Percentiles rank a stretch among this genome's conserved stretches.
These are phyloP conservation scores for Tranzscheliella williamsii DNA, from an alignment of 1,284 basidiomycete species.

Conservation along the genomic window DNA sequence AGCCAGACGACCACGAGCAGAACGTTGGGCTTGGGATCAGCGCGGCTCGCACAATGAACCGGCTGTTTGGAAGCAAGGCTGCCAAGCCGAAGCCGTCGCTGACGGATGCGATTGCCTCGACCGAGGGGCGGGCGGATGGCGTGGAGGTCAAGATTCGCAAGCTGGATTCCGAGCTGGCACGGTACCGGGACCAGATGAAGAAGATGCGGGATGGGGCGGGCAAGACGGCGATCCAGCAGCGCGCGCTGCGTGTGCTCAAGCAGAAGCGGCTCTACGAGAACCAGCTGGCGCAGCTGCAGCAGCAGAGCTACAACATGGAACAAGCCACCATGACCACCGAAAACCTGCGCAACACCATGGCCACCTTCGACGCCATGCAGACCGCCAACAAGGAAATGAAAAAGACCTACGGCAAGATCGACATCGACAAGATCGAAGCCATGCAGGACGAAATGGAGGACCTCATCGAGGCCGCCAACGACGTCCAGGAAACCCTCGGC, in stretches of 20 bases:
- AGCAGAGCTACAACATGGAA: slow-evolving; percentile 99
- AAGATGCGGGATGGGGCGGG: slow-evolving; percentile 92
- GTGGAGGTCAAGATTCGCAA: slow-evolving; percentile 98
- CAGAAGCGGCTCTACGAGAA: slow-evolving; percentile 96
- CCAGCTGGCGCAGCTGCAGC: slow-evolving; percentile 85
- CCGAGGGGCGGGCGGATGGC: slow-evolving; percentile 82
- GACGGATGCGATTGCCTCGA: slow-evolving; percentile 89
- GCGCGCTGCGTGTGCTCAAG: slow-evolving; percentile 89
- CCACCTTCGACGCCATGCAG: slow-evolving; percentile 98
- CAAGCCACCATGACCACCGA: slow-evolving; percentile 93
- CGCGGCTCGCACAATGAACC: slow-evolving; percentile 62
- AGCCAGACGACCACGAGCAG: too few species aligned
- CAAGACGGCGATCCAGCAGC: slow-evolving; percentile 91
- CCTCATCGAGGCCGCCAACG: slow-evolving; percentile 92
- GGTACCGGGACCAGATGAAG: slow-evolving; percentile 95
- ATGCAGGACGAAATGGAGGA: slow-evolving; percentile 86
- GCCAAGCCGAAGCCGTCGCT: slow-evolving; percentile 75
- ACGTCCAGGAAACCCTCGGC: slow-evolving; percentile 91
- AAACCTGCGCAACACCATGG: slow-evolving; percentile 99
- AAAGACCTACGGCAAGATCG: slow-evolving; percentile 95
- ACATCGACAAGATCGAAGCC: slow-evolving; percentile 92
- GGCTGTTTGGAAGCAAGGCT: slow-evolving; percentile 62
- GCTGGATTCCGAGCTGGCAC: slow-evolving; percentile 85
- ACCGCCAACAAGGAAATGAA: slow-evolving; percentile 95
- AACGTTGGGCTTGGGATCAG: too few species aligned